Percentiles rank a stretch among this genome's conserved stretches.
These are phyloP conservation scores for Papilionanthe hybrid DNA, from an alignment of 116 monocot species.

Conservation along the genomic window DNA sequence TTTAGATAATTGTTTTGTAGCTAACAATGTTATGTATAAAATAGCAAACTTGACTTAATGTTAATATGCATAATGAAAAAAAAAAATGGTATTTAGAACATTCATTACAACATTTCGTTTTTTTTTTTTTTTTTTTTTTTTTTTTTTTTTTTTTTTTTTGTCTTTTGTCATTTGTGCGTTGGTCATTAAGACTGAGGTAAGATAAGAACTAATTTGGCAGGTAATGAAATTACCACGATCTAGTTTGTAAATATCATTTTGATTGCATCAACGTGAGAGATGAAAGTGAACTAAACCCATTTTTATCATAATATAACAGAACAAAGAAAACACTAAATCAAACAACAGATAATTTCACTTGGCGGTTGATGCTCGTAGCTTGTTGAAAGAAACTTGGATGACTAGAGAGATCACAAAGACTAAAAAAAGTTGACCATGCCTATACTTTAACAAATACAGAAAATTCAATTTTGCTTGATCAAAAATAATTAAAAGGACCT, in stretches of 20 bases:
- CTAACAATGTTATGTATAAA: not conserved
- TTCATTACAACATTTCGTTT: not conserved
- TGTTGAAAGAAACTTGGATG: too few species aligned
- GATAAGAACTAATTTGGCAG: not conserved
- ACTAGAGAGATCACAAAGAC: too few species aligned
- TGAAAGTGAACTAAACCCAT: not conserved
- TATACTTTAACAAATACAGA: too few species aligned
- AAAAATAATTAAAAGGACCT: too few species aligned
- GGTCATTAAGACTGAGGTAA: not conserved
- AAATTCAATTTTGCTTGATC: too few species aligned
- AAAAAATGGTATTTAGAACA: not conserved
- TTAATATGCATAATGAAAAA: not conserved
- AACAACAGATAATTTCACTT: too few species aligned
- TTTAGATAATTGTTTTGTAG: not conserved
- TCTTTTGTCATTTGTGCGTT: too few species aligned
- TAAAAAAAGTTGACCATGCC: too few species aligned
- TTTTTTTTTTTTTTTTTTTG: not conserved
- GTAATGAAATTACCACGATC: not conserved
- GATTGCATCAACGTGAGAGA: not conserved
- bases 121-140: not conserved
- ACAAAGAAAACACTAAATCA: not conserved
- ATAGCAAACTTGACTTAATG: not conserved
- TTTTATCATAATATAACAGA: not conserved
- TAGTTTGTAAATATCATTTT: not conserved
- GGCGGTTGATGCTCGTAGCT: too few species aligned